Evolutionary conservation across 768 basidiomycete species (phyloP).

Genomic region (Termitomyces sp.): DNA sequence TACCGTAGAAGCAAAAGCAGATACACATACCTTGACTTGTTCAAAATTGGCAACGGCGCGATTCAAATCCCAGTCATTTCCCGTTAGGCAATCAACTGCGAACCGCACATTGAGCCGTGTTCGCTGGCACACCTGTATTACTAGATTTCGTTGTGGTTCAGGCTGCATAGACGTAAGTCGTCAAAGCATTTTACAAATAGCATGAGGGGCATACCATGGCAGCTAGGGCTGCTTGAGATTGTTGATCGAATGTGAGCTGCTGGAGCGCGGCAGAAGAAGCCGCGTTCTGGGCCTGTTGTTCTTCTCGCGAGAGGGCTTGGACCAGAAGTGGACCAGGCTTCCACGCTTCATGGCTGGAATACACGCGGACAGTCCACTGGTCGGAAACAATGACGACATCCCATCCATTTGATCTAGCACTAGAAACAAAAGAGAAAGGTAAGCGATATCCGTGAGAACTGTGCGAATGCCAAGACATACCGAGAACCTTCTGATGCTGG

Average conservation of each 20-base stretch:
- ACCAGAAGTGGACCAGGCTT: constrained; percentile 67
- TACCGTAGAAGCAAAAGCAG: not conserved
- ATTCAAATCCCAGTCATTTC: constrained; percentile 81
- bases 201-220: constrained; percentile 45
- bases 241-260: constrained; percentile 33
- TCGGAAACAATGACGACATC: constrained; percentile 87
- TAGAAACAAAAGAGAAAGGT: constrained; percentile 15
- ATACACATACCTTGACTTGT: constrained; percentile 67
- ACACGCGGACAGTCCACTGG: constrained; percentile 76
- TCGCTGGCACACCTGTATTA: constrained; percentile 61
- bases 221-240: constrained; percentile 48
- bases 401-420: constrained; percentile 84
- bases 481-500: constrained; percentile 76
- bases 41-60: constrained; percentile 82
- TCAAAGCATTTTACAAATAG: not conserved
- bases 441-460: not conserved
- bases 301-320: constrained; percentile 37
- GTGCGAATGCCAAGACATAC: constrained; percentile 41
- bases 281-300: constrained; percentile 20
- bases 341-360: constrained; percentile 81
- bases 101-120: constrained; percentile 79
- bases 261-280: constrained; percentile 22
- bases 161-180: constrained; percentile 34
- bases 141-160: constrained; percentile 62
- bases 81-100: constrained; percentile 78